Base-by-base conservation (phyloP, 202 grass and related monocot species). In the Tripidium arundinaceum region DNA sequence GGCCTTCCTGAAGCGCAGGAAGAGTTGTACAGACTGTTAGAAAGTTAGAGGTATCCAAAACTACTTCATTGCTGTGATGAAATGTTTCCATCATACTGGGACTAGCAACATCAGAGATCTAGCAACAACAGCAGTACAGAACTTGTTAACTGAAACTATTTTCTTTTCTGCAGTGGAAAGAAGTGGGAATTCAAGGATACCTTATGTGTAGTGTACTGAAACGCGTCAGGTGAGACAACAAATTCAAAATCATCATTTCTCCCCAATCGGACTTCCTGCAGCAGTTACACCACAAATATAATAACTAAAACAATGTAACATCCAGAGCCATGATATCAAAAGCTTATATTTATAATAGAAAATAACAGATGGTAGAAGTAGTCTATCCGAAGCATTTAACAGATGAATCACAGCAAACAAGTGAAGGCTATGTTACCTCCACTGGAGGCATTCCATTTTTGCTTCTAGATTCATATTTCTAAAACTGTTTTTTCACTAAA, bases 181-280 rank as follows among this genome's bases (percentile, higher is more conserved):
- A 57, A 29, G 15, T 26, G 19, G 14, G 47, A 57, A 36, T 57
- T 57, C 3, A 74, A 67, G 25, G 13, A 42, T 82, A 97, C 94
- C 91, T 94, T 81, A 83, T 90, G 65, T 67, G 65, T 82, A 70
- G 69, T 77, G 63, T 90, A 97, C 18, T 81, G 50, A 88, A 97
- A 54, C 31, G 74, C 84, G 40, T 97, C 94, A 89, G 91, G 91
- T 34, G 94, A 92, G 27, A 94, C 77, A 31, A 92, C 49, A 89
- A 97, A 90, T 55, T 92, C 87, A 68, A 92, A 79, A 68, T 82
- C 78, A 87, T 91, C 76, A 68, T 83, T 83, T 27, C 64, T 83
- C 55, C 88, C 94, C 55, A 68, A 77, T 76, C 79, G 86, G 18
- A 94, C 85, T 82, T 89, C 82, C 91, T 97, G 82, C 75, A 89